These are phyloP conservation scores for Lepidopterella palustris DNA, from an alignment of 495 filamentous ascomycete species.

Conservation along the genomic window DNA sequence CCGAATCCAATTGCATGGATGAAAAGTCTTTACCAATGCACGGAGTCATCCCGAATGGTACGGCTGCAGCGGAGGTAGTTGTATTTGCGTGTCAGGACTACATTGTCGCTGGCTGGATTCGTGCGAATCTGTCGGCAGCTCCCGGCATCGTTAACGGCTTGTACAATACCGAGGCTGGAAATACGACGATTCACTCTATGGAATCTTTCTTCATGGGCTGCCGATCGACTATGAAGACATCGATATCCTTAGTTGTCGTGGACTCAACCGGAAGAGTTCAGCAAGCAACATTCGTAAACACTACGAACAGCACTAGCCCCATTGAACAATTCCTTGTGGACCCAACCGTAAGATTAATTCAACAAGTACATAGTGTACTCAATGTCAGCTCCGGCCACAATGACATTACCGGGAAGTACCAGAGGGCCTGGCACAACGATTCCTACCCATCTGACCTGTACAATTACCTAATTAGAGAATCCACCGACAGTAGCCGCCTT, in stretches of 20 bases:
- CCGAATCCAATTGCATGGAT: background rate
- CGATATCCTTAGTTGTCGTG: slow-evolving; percentile 35
- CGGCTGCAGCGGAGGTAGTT: background rate
- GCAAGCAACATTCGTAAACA: background rate
- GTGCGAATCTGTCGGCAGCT: background rate
- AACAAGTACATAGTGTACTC: background rate
- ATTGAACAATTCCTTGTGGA: background rate
- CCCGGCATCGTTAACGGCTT: background rate
- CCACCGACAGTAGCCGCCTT: slow-evolving; percentile 19
- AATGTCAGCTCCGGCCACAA: background rate
- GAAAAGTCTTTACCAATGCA: background rate
- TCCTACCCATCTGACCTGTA: slow-evolving; percentile 34
- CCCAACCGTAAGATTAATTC: background rate
- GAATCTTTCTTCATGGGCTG: slow-evolving; percentile 35
- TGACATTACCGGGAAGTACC: background rate
- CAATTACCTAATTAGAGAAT: slow-evolving; percentile 33
- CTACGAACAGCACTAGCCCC: background rate
- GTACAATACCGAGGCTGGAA: background rate
- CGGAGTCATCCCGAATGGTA: background rate
- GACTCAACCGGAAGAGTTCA: slow-evolving; percentile 26
- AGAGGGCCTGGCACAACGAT: slow-evolving; percentile 36
- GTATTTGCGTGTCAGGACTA: background rate
- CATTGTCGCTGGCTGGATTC: slow-evolving; percentile 3
- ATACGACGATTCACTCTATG: background rate
- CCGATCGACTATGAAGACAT: slow-evolving; percentile 27